Percentiles rank a stretch among this genome's conserved stretches.
These are phyloP conservation scores for Gorgonomyces haynaldii DNA, from an alignment of 192 early-diverging fungal genomes.

Conservation along the genomic window DNA sequence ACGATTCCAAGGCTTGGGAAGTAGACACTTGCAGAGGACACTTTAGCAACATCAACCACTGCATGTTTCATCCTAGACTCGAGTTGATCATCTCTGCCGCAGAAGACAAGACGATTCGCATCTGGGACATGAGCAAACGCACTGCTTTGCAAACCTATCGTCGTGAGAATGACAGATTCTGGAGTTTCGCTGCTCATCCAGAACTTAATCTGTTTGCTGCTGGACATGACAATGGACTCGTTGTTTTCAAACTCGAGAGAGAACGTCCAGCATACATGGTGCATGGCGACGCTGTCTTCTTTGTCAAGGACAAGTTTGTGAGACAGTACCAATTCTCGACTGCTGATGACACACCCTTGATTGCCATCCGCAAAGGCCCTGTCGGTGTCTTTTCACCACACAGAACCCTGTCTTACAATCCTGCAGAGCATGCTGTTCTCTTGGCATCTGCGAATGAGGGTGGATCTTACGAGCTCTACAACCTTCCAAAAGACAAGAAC, in stretches of 20 bases:
- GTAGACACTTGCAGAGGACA: slow-evolving; percentile 99
- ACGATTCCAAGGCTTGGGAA: slow-evolving; percentile 97
- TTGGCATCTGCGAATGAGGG: slow-evolving; percentile 77
- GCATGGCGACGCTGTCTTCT: slow-evolving; percentile 74
- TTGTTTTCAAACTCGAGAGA: slow-evolving; percentile 97
- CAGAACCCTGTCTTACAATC: slow-evolving; percentile 83
- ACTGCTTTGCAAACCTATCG: slow-evolving; percentile 92
- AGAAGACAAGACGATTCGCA: slow-evolving; percentile 95
- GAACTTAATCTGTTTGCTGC: slow-evolving; percentile 98
- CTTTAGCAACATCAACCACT: slow-evolving; percentile 91
- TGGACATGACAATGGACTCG: slow-evolving; percentile 92
- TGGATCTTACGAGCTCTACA: slow-evolving; percentile 84
- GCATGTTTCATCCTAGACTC: slow-evolving; percentile 91
- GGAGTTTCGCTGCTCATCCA: slow-evolving; percentile 91
- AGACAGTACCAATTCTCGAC: slow-evolving; percentile 71
- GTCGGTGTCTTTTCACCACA: slow-evolving; percentile 60
- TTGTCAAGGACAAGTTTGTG: slow-evolving; percentile 78
- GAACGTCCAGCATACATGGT: slow-evolving; percentile 87
- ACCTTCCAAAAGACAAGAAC: slow-evolving; percentile 59
- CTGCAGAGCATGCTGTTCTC: slow-evolving; percentile 82
- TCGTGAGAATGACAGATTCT: slow-evolving; percentile 94
- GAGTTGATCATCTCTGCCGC: slow-evolving; percentile 88
- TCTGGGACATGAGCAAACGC: slow-evolving; percentile 96
- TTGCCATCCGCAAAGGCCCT: slow-evolving; percentile 62
- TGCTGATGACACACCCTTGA: slow-evolving; percentile 62